Base-by-base conservation (phyloP, 129 eudicot species). In the Arctium lappa region DNA sequence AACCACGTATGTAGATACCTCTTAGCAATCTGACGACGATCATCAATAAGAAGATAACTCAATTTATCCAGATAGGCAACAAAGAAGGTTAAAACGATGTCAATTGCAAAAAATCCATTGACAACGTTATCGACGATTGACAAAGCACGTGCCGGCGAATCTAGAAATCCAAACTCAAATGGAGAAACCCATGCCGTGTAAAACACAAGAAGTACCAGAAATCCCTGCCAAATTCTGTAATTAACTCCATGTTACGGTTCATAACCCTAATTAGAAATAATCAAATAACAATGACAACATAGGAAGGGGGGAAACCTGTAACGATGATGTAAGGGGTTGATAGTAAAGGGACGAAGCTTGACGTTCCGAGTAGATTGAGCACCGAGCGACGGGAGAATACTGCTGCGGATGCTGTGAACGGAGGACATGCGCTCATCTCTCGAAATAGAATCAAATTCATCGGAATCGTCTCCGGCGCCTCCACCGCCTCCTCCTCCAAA, bases 171-270 rank as follows among this genome's bases (percentile, higher is more conserved):
- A 16, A 89, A 89, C 82, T 89, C 92, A 50, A 84, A 89, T 31
- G 90, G 92, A 15, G 87, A 89, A 27, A 82, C 90, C 92, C 92
- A 89, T 39, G 92, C 89, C 10, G 88, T 82, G 85, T 89, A 89
- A 50, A 89, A 79, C 75, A 89, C 92, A 68, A 89, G 80, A 36
- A 79, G 5, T 0, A 89, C 90, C 7, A 89, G 85, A 89, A 75
- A 89, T 13, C 72, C 85, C 83, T 89, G 86, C 92, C 92, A 89
- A 8, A 39, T 22, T 74, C 92, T 89, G 88, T 69, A 77, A 79
- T 40, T 50, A 66, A 66, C 71, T 8, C 1, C 10, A 66, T 8
- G 12, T 66, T 8, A 66, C 71, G 33, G 33, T 65, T 63, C 65
- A 4, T 53, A 53, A 13, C 65, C 6, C 65, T 15, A 4, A 53